Evolutionary conservation across 768 basidiomycete genomes (phyloP).

Genomic region (Podaxis carcinomalis): DNA sequence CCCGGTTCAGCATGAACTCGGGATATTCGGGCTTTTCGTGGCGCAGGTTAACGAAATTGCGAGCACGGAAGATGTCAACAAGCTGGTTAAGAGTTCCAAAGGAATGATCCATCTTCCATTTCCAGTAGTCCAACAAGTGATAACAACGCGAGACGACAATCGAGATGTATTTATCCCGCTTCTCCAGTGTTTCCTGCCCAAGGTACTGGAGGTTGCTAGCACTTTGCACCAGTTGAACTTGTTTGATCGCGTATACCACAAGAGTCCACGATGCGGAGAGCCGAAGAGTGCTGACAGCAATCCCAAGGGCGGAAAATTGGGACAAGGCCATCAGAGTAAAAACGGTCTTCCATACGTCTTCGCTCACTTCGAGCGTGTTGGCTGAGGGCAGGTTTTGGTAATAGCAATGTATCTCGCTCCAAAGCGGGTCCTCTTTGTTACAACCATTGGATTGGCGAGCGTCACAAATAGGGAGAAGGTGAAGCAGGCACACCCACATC

Average conservation of each 20-base stretch:
- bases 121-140: constrained; percentile 7
- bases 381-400: background rate
- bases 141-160: constrained; percentile 9
- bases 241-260: constrained; percentile 3
- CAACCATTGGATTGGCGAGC: background rate
- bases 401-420: background rate
- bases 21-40: constrained; percentile 9
- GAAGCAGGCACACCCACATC: constrained; percentile 10
- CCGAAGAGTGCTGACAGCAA: background rate
- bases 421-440: background rate
- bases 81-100: constrained; percentile 8
- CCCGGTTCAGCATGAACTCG: constrained; percentile 9
- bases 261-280: constrained; percentile 8
- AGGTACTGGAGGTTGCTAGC: background rate
- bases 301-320: constrained; percentile 5
- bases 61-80: constrained; percentile 8
- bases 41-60: constrained; percentile 9
- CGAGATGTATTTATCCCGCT: constrained; percentile 3
- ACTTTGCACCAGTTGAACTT: background rate
- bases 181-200: background rate
- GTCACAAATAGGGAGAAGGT: constrained; percentile 5
- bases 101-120: constrained; percentile 7
- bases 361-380: constrained; percentile 2
- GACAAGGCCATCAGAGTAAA: constrained; percentile 8
- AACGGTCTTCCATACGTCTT: constrained; percentile 3